Conservation (phyloP, 2,329 filamentous ascomycete genomes). For the Ascochyta koolunga region DNA sequence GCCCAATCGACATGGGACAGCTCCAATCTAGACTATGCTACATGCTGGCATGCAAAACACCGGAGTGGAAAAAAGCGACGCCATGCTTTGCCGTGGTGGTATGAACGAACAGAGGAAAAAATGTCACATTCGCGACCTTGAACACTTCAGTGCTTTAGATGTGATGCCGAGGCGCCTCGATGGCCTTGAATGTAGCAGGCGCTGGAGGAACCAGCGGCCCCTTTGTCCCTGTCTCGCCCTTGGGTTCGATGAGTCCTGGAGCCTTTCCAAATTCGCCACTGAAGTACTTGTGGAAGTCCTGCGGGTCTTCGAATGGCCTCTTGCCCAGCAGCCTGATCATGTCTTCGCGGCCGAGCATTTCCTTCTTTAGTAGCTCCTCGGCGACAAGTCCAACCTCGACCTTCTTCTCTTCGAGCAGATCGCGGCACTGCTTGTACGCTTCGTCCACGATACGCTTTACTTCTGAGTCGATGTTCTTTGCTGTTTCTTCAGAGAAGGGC, state of each 20-base stretch:
- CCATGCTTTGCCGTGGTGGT: too few species aligned
- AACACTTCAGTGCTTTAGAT: neutral
- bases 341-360: conserved; percentile 89
- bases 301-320: conserved; percentile 80
- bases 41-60: neutral
- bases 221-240: conserved; percentile 41
- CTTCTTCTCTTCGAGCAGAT: conserved; percentile 84
- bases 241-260: conserved; percentile 41
- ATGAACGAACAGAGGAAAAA: too few species aligned
- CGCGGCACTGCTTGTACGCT: conserved; percentile 88
- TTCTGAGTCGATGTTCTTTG: conserved; percentile 88
- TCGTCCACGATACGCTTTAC: conserved; percentile 90
- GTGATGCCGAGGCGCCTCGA: conserved; percentile 15
- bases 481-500: conserved; percentile 94
- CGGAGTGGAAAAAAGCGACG: neutral
- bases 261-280: conserved; percentile 47
- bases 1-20: neutral
- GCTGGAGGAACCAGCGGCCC: conserved; percentile 43
- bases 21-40: conserved; percentile 3
- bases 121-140: too few species aligned
- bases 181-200: conserved; percentile 30
- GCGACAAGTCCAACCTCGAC: conserved; percentile 86
- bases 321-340: conserved; percentile 87
- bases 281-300: conserved; percentile 96
- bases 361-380: conserved; percentile 90